A percentile compares a stretch with the other conserved stretches of the same genome.
These are phyloP conservation scores for Phytopythium litorale DNA, from an alignment of 352 stramenopile genomes.

Conservation along the genomic window DNA sequence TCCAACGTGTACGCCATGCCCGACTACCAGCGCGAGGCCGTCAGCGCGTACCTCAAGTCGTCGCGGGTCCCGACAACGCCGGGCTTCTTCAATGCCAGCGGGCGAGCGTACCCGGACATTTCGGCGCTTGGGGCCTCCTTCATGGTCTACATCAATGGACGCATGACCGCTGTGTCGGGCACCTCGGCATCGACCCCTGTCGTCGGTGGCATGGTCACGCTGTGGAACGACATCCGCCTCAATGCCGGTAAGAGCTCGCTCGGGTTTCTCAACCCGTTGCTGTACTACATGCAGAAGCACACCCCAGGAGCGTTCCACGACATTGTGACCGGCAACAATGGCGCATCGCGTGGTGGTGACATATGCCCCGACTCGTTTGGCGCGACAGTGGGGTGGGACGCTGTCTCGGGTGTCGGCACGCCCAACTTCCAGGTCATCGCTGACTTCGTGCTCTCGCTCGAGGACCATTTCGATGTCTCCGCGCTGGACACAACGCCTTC, in stretches of 20 bases:
- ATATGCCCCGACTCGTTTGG: constrained; percentile 81
- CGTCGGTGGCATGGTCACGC: constrained; percentile 79
- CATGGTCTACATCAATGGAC: constrained; percentile 54
- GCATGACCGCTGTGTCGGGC: constrained; percentile 50
- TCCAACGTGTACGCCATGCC: constrained; percentile 76
- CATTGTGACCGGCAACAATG: constrained; percentile 84
- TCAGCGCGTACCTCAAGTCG: constrained; percentile 61
- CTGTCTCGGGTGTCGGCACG: constrained; percentile 79
- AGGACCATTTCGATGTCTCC: constrained; percentile 49
- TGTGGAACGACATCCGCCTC: constrained; percentile 84
- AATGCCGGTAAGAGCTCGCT: constrained; percentile 77
- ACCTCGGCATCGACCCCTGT: constrained; percentile 87
- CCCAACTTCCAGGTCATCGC: constrained; percentile 76
- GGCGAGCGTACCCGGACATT: constrained; percentile 89
- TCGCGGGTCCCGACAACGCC: constrained; percentile 35
- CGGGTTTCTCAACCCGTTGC: constrained; percentile 84
- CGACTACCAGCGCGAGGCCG: constrained; percentile 65
- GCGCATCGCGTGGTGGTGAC: constrained; percentile 32
- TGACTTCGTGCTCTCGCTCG: constrained; percentile 45
- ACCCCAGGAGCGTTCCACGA: constrained; percentile 76
- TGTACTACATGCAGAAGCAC: constrained; percentile 73
- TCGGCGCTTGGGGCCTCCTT: constrained; percentile 70
- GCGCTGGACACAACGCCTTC: constrained; percentile 10
- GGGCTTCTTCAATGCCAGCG: constrained; percentile 79
- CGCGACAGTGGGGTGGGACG: constrained; percentile 85